Base-by-base conservation (phyloP, 2,329 filamentous ascomycete genomes). In the Beauveria sp. region DNA sequence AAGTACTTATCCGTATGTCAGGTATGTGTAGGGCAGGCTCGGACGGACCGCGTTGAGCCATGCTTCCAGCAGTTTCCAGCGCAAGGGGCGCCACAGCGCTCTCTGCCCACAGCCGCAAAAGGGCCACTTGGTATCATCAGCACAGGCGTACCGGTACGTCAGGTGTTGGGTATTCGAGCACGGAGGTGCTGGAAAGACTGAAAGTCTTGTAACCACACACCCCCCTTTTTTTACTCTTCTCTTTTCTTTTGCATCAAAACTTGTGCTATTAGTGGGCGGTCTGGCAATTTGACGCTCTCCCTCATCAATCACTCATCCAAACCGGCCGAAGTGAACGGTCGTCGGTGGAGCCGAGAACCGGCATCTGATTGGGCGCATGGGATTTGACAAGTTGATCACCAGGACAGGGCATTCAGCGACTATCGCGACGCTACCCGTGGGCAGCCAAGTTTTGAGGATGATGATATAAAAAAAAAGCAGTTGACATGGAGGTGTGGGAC, bases 41-140 rank as follows among this genome's bases (percentile, higher is more conserved):
- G 34, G 34, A 18, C 12, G 14, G 24, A 26, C 9, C 43, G 40
- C 53, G 51, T 24, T 41, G 51, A 34, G 51, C 24, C 14, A 30
- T 16, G 56, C 22, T 54, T 59, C 57, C 37, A 59, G 22, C 48
- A 54, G 43, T 59, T 59, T 59, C 57, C 57, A 59, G 41, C 57
- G 50, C 43, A 40, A 40, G 40, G 37, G 48, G 40, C 26, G 52
- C 52, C 52, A 40, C 37, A 54, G 9, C 22, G 34, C 37, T 28
- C 28, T 22, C n/a, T 37, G 34, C 34, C 34, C 34, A 37, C 34
- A 16, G 34, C 34, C 34, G 34, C 34, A n/a, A 28, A 50, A 18
- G 16, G 44, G 20, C 53, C 53, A 55, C 53, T 34, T 7, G 28
- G 26, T 20, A 20, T 3, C 20, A 43, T 24, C 52, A 54, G 37